Conservation (phyloP, 108 stramenopile species). For the Thalassiosira profunda region DNA sequence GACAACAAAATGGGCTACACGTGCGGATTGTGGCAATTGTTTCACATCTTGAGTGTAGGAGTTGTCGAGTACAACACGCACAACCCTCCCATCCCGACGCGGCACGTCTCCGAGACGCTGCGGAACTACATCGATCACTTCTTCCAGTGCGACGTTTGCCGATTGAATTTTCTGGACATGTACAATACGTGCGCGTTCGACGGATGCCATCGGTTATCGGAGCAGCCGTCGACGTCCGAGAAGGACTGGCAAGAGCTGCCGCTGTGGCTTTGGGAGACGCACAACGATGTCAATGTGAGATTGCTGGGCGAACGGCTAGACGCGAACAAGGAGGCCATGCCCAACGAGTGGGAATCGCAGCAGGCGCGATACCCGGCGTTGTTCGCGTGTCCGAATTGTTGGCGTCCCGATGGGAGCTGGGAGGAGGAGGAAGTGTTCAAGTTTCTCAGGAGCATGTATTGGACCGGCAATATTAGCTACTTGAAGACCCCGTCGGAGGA, state of each 20-base stretch:
- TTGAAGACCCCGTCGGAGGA: constrained; percentile 18
- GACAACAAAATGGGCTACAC: constrained; percentile 71
- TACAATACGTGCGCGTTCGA: constrained; percentile 76
- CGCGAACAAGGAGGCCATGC: constrained; percentile 4
- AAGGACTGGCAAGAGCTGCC: constrained; percentile 73
- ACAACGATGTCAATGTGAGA: constrained; percentile 84
- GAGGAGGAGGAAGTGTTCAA: constrained; percentile 41
- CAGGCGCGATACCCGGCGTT: constrained; percentile 45
- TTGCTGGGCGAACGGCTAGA: constrained; percentile 60
- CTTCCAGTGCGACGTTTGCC: constrained; percentile 88
- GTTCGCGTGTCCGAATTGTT: constrained; percentile 40
- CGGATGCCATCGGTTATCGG: constrained; percentile 72
- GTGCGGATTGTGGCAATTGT: constrained; percentile 88
- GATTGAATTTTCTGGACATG: constrained; percentile 67
- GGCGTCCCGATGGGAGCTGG: constrained; percentile 49
- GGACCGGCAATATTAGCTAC: constrained; percentile 44
- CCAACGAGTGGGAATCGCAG: constrained; percentile 33
- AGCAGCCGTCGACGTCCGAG: constrained; percentile 35
- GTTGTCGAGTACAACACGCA: constrained; percentile 77
- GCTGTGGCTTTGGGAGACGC: constrained; percentile 79
- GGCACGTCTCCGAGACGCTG: constrained; percentile 32
- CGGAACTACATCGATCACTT: constrained; percentile 66
- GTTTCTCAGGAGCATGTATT: constrained; percentile 17
- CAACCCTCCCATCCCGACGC: constrained; percentile 17
- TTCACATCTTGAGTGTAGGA: constrained; percentile 83